phyloP scores from a whole-genome alignment of 345 rosid genomes.

The Anacardium occidentale region DNA sequence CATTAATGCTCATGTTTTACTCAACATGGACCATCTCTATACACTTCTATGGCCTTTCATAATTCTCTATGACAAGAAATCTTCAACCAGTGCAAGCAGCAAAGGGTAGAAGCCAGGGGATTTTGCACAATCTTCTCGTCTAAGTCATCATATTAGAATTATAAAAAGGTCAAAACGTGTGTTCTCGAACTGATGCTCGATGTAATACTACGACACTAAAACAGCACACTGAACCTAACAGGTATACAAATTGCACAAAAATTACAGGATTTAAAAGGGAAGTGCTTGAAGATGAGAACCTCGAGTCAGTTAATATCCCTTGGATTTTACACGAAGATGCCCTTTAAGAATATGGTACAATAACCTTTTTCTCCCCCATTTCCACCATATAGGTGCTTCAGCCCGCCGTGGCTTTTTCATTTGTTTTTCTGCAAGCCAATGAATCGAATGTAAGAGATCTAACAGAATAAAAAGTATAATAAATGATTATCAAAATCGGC shows the following conservation, averaged over 20 bases:
- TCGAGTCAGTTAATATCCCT: conserved; percentile 17
- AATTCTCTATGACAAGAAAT: not conserved
- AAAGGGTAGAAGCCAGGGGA: not conserved
- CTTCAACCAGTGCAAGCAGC: not conserved
- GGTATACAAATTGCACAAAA: conserved; percentile 17
- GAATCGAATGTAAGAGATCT: not conserved
- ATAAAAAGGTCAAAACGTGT: too few species aligned
- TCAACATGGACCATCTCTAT: too few species aligned
- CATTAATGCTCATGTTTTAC: too few species aligned
- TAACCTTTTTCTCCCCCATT: conserved; percentile 68
- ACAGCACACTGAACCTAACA: not conserved
- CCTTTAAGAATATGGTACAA: conserved; percentile 51
- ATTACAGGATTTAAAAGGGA: conserved; percentile 3
- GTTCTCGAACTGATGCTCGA: not conserved
- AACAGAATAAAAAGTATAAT: too few species aligned
- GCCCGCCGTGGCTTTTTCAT: conserved; percentile 43
- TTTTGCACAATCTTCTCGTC: not conserved
- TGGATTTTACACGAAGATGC: conserved; percentile 38
- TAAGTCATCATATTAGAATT: not conserved
- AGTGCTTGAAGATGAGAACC: not conserved
- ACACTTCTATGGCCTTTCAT: too few species aligned
- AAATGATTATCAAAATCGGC: too few species aligned
- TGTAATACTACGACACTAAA: not conserved
- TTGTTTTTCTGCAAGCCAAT: conserved; percentile 47
- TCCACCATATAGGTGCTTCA: conserved; percentile 64